Base-by-base conservation (phyloP, 2,329 filamentous ascomycete species). In the Alternaria dauci region DNA sequence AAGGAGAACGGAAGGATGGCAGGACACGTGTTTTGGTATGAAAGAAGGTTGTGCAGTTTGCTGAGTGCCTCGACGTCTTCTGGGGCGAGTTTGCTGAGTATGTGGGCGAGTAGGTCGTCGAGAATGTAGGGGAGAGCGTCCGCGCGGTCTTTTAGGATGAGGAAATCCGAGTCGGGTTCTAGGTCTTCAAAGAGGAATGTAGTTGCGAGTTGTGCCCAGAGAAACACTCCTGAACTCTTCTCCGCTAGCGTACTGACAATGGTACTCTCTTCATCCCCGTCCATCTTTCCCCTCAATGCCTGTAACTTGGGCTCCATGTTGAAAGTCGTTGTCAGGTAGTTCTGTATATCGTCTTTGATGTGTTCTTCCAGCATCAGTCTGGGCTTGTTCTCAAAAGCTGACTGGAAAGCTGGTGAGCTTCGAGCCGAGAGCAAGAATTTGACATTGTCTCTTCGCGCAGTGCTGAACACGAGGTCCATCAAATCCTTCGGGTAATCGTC, bases 381-480 rank as follows among this genome's bases (percentile, higher is more conserved):
- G 9, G 73, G 68, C 18, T 63, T 58, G 8, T 64, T 65, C 18
- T 71, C 61, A 30, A 76, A 76, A 4, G 68, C 68, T 30, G 62
- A 57, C 23, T 71, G 63, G 41, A 70, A 71, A 0, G 59, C 59
- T 14, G 67, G 61, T 1, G 68, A 68, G 3, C 65, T 58, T 8
- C 73, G 69, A 46, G 74, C 74, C 12, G 75, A 77, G 2, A 71
- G 65, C n/a, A 71, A 66, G 6, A 76, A 61, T 46, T 78, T 78
- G 62, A 78, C 69, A 39, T 76, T 71, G 0, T 72, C 64, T 12
- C 65, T 73, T 26, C 67, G 67, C 4, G 68, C 56, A 6, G 68
- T 57, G 14, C 52, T 61, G 16, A 70, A 14, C 11, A 70, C 41
- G 8, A 71, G 44, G 11, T 71, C 66, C 16, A 76, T 53, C 6